Percentiles rank a stretch among this genome's conserved stretches.
Evolutionary conservation across 164 flowering plant genomes (phyloP).

Genomic region (Magnolia officinalis): DNA sequence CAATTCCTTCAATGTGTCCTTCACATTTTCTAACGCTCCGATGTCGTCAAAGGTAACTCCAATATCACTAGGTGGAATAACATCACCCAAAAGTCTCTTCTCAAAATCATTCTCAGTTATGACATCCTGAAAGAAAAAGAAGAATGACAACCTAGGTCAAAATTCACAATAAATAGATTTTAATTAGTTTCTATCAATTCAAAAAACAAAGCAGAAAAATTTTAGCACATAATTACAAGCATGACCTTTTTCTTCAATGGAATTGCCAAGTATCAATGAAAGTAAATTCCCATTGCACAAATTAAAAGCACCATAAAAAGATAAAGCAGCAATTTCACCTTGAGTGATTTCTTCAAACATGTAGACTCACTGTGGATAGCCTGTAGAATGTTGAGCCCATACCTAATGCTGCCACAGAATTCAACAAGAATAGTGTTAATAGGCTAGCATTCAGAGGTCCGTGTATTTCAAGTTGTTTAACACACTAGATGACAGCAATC

Average conservation of each 20-base stretch:
- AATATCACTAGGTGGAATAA: conserved; percentile 90
- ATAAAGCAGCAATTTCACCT: conserved; percentile 35
- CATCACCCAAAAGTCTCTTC: conserved; percentile 85
- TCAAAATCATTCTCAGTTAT: conserved; percentile 96
- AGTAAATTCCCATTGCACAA: not conserved
- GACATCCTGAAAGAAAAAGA: conserved; percentile 61
- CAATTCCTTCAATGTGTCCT: conserved; percentile 90
- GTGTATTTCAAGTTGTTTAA: no score
- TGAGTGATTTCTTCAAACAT: conserved; percentile 75
- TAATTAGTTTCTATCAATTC: not conserved
- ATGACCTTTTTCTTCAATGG: not conserved
- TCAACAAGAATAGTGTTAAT: not conserved
- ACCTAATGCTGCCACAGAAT: conserved; percentile 52
- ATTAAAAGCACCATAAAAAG: not conserved
- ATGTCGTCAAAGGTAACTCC: conserved; percentile 93
- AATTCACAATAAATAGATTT: not conserved
- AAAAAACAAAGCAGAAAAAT: not conserved
- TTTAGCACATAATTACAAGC: not conserved
- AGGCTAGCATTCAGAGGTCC: no score
- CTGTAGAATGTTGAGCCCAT: conserved; percentile 70
- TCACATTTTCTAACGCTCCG: conserved; percentile 90
- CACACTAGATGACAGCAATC: no score
- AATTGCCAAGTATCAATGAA: not conserved
- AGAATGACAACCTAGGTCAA: not conserved
- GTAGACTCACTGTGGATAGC: conserved; percentile 65